Evolutionary conservation across 2,329 filamentous ascomycete genomes (phyloP), one percentile per base, ranked within the genome.

Genomic region (Calonectria pteridis): DNA sequence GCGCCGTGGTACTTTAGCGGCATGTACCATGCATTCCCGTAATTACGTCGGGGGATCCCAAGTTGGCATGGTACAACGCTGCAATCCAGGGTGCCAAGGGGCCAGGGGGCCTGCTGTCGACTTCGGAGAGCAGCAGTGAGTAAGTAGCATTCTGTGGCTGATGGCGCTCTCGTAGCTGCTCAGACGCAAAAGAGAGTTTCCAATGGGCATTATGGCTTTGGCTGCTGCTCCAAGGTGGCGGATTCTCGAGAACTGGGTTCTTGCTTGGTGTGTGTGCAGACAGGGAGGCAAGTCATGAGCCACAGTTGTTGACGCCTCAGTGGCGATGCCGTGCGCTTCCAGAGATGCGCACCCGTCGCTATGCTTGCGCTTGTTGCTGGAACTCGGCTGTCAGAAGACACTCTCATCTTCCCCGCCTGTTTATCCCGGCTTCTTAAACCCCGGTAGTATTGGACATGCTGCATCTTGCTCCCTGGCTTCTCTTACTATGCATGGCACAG

Each of bases 31-130:
- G 28, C 35, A 23, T 26, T 51, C 50, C 64, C 65, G 65, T 67
- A 67, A 67, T 69, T 33, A 37, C 31, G 28, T 46, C 67, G 53
- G 53, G 53, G 40, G 53, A 68, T 33, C 67, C 67, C 53, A 69
- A 62, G 67, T 69, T 37, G 67, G 67, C 67, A 62, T 69, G 67
- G 67, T 55, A 28, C 66, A 71, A 64, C 37, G 62, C 69, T 53
- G 69, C 43, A 49, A 62, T 51, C 40, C 63, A 67, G 49, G 40
- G 14, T 51, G 53, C 51, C 40, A 67, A 71, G 63, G 40, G 51
- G 46, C 69, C 31, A 62, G 63, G 69, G 63, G 63, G 51, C 46
- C 37, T 28, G 62, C 31, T 50, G 62, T 58, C 37, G 33, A 40
- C 50, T 31, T 55, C 35, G 43, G 23, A 40, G n/a, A n/a, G n/a